Percentiles rank a stretch among this genome's conserved stretches.
Evolutionary conservation across 768 basidiomycete species (phyloP).

Genomic region (Thelephora aurantiotincta): DNA sequence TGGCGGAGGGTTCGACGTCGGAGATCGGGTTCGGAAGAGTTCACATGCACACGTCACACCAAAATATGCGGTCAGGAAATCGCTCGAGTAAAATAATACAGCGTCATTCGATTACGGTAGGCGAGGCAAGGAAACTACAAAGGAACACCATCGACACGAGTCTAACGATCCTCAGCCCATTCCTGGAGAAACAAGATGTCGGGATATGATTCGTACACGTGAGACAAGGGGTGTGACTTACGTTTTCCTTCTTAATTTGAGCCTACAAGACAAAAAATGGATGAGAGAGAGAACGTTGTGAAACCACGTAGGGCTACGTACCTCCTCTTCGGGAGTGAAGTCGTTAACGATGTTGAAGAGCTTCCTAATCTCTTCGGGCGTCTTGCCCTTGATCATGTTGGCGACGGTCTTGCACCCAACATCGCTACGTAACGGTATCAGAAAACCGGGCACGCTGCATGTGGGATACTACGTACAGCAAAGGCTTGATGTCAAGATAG

Average conservation of each 20-base stretch:
- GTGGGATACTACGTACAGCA: conserved; percentile 50
- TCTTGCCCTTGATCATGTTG: conserved; percentile 99
- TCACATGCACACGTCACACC: too few species aligned
- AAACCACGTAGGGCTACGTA: conserved; percentile 18
- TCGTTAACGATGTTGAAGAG: conserved; percentile 97
- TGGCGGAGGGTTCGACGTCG: not conserved
- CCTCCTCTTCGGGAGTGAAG: conserved; percentile 99
- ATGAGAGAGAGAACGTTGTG: conserved; percentile 4
- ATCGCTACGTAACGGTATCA: conserved; percentile 38
- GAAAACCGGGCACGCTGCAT: conserved; percentile 3
- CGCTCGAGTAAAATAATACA: not conserved
- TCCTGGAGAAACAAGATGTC: conserved; percentile 31
- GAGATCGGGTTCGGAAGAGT: not conserved
- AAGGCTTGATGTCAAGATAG: conserved; percentile 98
- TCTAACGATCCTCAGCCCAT: conserved; percentile 86
- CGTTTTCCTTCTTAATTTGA: conserved; percentile 99
- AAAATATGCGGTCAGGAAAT: too few species aligned
- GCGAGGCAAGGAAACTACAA: conserved; percentile 7
- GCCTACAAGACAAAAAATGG: conserved; percentile 31
- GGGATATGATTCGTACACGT: not conserved
- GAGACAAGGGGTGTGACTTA: conserved; percentile 25
- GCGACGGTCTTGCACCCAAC: conserved; percentile 98
- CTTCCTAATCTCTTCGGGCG: conserved; percentile 97
- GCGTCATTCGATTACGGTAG: not conserved
- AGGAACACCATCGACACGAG: conserved; percentile 7